phyloP scores from a whole-genome alignment of 2,329 filamentous ascomycete species.

The Knufia petricola region DNA sequence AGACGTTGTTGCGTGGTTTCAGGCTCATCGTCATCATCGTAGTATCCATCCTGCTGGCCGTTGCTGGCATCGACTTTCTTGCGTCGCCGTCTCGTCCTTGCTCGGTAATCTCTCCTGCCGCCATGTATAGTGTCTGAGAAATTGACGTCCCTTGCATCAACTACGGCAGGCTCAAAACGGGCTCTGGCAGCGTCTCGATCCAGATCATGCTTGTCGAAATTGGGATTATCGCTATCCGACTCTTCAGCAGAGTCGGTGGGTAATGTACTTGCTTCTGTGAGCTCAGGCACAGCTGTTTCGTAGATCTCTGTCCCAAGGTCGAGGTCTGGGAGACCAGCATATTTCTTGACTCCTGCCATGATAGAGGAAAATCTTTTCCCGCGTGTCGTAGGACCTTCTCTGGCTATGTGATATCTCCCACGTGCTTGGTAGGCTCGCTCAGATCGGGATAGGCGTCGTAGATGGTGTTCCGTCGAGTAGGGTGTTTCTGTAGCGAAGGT shows the following conservation, averaged over 20 bases:
- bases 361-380: slow-evolving; percentile 4
- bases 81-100: slow-evolving; percentile 55
- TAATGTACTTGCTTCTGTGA: slow-evolving; percentile 61
- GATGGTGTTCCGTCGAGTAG: no score
- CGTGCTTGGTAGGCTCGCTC: no score
- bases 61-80: slow-evolving; percentile 37
- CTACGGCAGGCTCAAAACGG: slow-evolving; percentile 63
- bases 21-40: slow-evolving; percentile 58
- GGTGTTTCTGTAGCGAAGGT: no score
- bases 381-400: no score
- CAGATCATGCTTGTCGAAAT: slow-evolving; percentile 67
- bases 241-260: slow-evolving; percentile 44
- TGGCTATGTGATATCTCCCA: no score
- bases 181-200: slow-evolving; percentile 70
- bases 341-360: slow-evolving; percentile 73
- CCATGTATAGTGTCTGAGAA: slow-evolving; percentile 81
- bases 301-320: slow-evolving; percentile 91
- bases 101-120: slow-evolving; percentile 75
- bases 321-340: slow-evolving; percentile 69
- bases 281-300: slow-evolving; percentile 67
- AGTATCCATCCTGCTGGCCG: slow-evolving; percentile 37
- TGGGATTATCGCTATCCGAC: slow-evolving; percentile 51
- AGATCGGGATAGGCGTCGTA: no score
- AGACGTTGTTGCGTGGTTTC: slow-evolving; percentile 71
- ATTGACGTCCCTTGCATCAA: slow-evolving; percentile 70